A percentile compares a stretch with the other conserved stretches of the same genome.
Evolutionary conservation across 2,329 filamentous ascomycete species (phyloP).

Genomic region (Xylaria sp.): DNA sequence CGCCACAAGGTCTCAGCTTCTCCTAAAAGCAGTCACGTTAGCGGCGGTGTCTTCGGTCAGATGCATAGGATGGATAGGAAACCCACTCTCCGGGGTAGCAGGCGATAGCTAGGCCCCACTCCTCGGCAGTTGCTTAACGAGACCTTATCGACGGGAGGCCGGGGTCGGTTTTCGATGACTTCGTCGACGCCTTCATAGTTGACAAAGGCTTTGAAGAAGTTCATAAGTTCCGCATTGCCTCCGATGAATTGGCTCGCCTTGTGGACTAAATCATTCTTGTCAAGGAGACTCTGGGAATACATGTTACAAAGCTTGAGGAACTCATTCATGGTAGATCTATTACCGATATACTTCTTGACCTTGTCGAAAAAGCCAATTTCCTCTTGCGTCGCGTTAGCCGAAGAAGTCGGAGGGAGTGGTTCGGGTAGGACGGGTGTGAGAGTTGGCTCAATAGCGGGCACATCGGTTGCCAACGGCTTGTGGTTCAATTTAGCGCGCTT

Average conservation of each 20-base stretch:
- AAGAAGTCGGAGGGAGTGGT: conserved; percentile 71
- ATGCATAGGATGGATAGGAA: background rate
- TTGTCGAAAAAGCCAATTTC: conserved; percentile 93
- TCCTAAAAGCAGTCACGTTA: conserved; percentile 45
- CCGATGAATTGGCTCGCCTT: conserved; percentile 83
- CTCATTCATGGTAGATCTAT: conserved; percentile 87
- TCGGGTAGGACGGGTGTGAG: conserved; percentile 83
- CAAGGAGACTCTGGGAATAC: conserved; percentile 88
- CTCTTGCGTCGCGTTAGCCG: conserved; percentile 69
- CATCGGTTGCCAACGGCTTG: conserved; percentile 54
- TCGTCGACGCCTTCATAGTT: conserved; percentile 72
- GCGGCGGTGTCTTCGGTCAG: background rate
- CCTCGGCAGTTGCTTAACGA: conserved; percentile 92
- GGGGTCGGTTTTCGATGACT: conserved; percentile 70
- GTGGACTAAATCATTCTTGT: conserved; percentile 73
- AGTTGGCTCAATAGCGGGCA: conserved; percentile 70
- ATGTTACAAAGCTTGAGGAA: conserved; percentile 97
- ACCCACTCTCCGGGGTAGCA: conserved; percentile 73
- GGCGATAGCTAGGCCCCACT: conserved; percentile 90
- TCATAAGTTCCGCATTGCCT: conserved; percentile 80
- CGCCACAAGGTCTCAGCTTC: conserved; percentile 84
- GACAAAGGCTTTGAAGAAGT: conserved; percentile 81
- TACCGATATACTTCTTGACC: conserved; percentile 92
- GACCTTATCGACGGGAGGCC: conserved; percentile 72
- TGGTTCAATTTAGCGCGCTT: conserved; percentile 74